Conservation (phyloP, 1,139 yeast genomes). For the Saccharomyces hybrid region DNA sequence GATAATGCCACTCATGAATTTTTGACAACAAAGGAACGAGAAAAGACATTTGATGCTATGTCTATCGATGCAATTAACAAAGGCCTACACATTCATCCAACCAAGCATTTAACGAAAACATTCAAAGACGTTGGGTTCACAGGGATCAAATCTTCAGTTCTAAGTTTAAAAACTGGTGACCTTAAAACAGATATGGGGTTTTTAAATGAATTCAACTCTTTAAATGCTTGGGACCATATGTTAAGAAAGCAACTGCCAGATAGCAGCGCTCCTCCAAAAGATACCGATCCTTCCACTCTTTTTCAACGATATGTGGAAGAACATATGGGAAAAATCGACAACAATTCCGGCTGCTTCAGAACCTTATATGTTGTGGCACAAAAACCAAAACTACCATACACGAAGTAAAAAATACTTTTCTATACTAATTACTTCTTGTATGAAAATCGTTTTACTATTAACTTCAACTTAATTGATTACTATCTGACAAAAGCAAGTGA, state of each 20-base stretch:
- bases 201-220: conserved; percentile 22
- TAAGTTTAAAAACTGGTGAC: conserved; percentile 27
- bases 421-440: background rate
- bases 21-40: conserved; percentile 22
- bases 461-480: background rate
- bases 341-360: conserved; percentile 25
- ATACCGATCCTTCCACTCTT: conserved; percentile 17
- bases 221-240: conserved; percentile 19
- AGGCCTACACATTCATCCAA: conserved; percentile 26
- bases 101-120: conserved; percentile 21
- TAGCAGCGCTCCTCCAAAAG: conserved; percentile 14
- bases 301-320: conserved; percentile 24
- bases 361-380: conserved; percentile 24
- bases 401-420: background rate
- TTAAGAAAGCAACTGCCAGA: conserved; percentile 17
- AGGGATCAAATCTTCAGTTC: conserved; percentile 23
- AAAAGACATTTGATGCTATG: conserved; percentile 21
- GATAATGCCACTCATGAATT: conserved; percentile 4
- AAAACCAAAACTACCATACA: conserved; percentile 17
- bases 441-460: background rate
- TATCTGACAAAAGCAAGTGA: background rate
- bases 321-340: conserved; percentile 24
- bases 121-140: conserved; percentile 27
- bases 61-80: conserved; percentile 23
- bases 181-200: conserved; percentile 26